Base-by-base conservation (phyloP, 2,329 filamentous ascomycete species). In the Phialophora chinensis region DNA sequence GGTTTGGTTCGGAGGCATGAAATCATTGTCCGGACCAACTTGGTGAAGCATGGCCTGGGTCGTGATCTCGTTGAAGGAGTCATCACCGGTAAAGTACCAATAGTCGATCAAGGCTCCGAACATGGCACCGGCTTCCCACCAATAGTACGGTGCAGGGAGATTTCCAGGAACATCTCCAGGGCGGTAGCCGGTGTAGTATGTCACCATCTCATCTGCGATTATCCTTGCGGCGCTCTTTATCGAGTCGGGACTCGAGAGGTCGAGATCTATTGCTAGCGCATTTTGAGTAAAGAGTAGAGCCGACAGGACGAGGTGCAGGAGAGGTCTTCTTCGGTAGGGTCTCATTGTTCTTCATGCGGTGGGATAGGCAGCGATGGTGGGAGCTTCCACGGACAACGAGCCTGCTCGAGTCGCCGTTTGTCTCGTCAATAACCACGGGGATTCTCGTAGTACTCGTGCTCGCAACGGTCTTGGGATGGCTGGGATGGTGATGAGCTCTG, bases 21-120 rank as follows among this genome's bases (percentile, higher is more conserved):
- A 95, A 74, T 94, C 89, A 65, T 87, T 81, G 74, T 90, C 84
- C 1, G 86, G 84, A 62, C 91, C 91, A 61, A 89, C 87, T 77
- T 96, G 92, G 75, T 86, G 88, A 55, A 93, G 83, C 72, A 96
- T 83, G 12, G 86, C 92, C 69, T 91, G 83, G 42, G 83, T 84
- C 17, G 87, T 86, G 50, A 91, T 79, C 17, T 88, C 80, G 75
- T 93, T 93, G 79, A 91, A 95, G 38, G 84, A 83, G 3, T 83
- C 79, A 74, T 94, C 91, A 23, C 88, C 88, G 0, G 91, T 94
- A 75, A 92, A 91, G 75, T 89, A 91, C 91, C 91, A 96, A 77
- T 95, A 95, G 73, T 95, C 91, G 61, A 96, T 83, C 69, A 95
- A 80, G 2, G 89, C 83, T 66, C 84, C 85, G 73, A 86, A 86